Percentiles rank a stretch among this genome's conserved stretches.
These are phyloP conservation scores for Kwoniella dendrophila DNA, from an alignment of 768 basidiomycete species.

Conservation along the genomic window DNA sequence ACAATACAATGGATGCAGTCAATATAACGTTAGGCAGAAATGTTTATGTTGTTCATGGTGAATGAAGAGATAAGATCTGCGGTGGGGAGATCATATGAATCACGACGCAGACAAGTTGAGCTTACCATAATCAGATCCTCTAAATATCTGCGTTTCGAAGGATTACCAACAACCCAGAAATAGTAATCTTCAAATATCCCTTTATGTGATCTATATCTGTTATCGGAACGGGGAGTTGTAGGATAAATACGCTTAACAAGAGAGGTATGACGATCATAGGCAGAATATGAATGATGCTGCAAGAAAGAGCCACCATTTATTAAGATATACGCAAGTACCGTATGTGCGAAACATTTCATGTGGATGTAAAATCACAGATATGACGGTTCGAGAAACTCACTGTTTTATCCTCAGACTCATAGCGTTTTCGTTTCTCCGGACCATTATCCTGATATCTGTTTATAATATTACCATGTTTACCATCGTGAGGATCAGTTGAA, in stretches of 20 bases:
- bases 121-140: neutral
- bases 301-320: too few relatives aligned
- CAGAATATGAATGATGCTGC: too few relatives aligned
- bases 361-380: too few relatives aligned
- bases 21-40: neutral
- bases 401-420: too few relatives aligned
- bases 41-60: neutral
- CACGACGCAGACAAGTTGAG: neutral
- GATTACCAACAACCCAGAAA: neutral
- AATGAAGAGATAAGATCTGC: neutral
- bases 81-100: neutral
- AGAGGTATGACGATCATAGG: neutral
- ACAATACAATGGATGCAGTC: neutral
- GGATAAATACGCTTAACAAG: neutral
- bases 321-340: too few relatives aligned
- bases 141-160: neutral
- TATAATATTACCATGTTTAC: too few relatives aligned
- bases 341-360: too few relatives aligned
- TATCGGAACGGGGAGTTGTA: neutral
- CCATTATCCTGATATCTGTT: too few relatives aligned
- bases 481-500: too few relatives aligned
- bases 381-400: too few relatives aligned
- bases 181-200: neutral
- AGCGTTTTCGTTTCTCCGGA: too few relatives aligned
- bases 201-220: neutral